Base-by-base conservation (phyloP, 2,329 filamentous ascomycete species). In the Penicillium sp. region DNA sequence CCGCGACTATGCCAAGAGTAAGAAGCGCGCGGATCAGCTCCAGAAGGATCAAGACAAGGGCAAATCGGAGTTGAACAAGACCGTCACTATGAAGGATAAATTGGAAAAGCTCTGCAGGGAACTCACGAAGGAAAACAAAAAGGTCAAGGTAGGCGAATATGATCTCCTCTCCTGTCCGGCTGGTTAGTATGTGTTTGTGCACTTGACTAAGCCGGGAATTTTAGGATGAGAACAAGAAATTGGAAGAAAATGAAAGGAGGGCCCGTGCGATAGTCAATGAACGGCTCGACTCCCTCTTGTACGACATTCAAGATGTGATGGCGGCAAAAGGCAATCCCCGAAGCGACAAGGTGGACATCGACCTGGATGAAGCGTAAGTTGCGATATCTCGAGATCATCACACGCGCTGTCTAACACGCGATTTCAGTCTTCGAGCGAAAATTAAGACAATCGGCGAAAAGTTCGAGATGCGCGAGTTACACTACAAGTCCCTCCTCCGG, bases 31-130 rank as follows among this genome's bases (percentile, higher is more conserved):
- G 29, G 95, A 99, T 75, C 90, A 92, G 72, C 79, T 99, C 59
- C 95, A 99, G 78, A 99, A 98, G 76, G 95, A 99, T 72, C 96
- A 96, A 77, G 95, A 99, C 75, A 89, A 91, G 68, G 90, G 91
- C 61, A 88, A 93, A 70, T 91, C 90, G 51, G 95, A 99, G 76
- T 83, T 97, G 60, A 94, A 88, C 79, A 97, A 97, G 80, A 94
- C 93, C 23, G 89, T 91, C 21, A 91, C 90, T 1, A 87, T 98
- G 74, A 97, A 96, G 77, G 93, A 98, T 76, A 98, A 98, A 79
- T 83, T 99, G 50, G 95, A 99, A 79, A 99, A 98, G 76, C 83
- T 99, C 35, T 97, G 93, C 71, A 85, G 95, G 60, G 95, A 99
- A 77, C 85, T 99, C 59, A 95, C 96, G 64, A 91, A 94, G 71